phyloP scores from a whole-genome alignment of 1,284 basidiomycete species.

The Cutaneotrichosporon sp. region DNA sequence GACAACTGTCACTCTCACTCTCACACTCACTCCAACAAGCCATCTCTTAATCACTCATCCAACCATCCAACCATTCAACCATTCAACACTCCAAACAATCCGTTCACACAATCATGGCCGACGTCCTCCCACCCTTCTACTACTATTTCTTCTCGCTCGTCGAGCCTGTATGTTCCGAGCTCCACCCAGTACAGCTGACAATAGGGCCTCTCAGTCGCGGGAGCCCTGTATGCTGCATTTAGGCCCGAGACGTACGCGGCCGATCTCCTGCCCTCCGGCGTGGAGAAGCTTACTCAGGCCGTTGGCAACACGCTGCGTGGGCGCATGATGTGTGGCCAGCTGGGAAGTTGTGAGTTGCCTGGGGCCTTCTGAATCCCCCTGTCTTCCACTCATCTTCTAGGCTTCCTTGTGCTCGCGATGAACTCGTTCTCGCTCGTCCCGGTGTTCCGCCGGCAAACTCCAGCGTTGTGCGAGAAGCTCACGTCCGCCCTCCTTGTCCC shows the following conservation, averaged over 20 bases:
- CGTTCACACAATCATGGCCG: background rate
- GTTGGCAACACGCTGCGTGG: slow-evolving; percentile 42
- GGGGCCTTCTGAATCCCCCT: background rate
- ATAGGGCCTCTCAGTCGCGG: slow-evolving; percentile 45
- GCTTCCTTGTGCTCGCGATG: slow-evolving; percentile 53
- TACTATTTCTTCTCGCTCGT: slow-evolving; percentile 46
- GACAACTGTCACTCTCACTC: too few relatives aligned
- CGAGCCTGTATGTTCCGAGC: slow-evolving; percentile 34
- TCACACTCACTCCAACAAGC: too few relatives aligned
- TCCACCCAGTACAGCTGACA: background rate
- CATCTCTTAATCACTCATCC: too few relatives aligned
- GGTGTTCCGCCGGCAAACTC: slow-evolving; percentile 29
- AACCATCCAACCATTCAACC: too few relatives aligned
- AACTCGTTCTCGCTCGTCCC: slow-evolving; percentile 48
- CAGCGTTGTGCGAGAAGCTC: slow-evolving; percentile 38
- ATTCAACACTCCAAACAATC: background rate
- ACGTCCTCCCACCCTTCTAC: slow-evolving; percentile 34
- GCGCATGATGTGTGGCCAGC: slow-evolving; percentile 42
- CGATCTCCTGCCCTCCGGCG: slow-evolving; percentile 38
- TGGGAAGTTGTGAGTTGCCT: slow-evolving; percentile 51
- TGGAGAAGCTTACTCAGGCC: slow-evolving; percentile 30
- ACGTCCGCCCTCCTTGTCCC: slow-evolving; percentile 44
- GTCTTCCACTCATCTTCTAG: slow-evolving; percentile 26
- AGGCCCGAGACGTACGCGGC: slow-evolving; percentile 41
- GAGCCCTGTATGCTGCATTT: slow-evolving; percentile 49